Conservation (phyloP, 352 stramenopile genomes). For the Phytophthora constricta region DNA sequence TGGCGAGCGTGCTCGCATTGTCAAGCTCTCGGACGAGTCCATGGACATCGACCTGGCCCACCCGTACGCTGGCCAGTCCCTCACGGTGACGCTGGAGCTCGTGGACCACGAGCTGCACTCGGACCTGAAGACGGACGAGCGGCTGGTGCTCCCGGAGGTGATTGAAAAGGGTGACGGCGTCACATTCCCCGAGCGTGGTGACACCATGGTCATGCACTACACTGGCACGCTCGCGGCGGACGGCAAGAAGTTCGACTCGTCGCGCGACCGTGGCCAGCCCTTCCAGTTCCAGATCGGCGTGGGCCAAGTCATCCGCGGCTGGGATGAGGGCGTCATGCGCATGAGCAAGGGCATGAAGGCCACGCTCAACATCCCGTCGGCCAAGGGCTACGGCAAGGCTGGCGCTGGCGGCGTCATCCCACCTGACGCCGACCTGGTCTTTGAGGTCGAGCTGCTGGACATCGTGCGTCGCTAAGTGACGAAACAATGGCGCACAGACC, state of each 20-base stretch:
- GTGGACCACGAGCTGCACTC: conserved; percentile 62
- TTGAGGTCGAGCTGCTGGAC: conserved; percentile 94
- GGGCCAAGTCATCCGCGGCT: conserved; percentile 94
- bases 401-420: conserved; percentile 90
- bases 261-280: conserved; percentile 67
- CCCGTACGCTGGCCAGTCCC: conserved; percentile 78
- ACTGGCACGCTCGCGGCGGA: conserved; percentile 71
- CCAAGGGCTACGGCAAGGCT: conserved; percentile 92
- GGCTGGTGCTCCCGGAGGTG: conserved; percentile 77
- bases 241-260: conserved; percentile 82
- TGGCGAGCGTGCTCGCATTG: conserved; percentile 66
- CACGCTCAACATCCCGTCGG: conserved; percentile 89
- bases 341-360: conserved; percentile 96
- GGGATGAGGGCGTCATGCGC: conserved; percentile 94
- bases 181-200: conserved; percentile 69
- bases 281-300: conserved; percentile 86
- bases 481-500: background rate
- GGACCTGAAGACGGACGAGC: conserved; percentile 57
- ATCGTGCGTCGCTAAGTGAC: conserved; percentile 51
- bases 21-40: conserved; percentile 69
- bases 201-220: conserved; percentile 89
- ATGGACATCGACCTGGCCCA: conserved; percentile 83
- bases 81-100: conserved; percentile 75
- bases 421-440: conserved; percentile 93
- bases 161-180: conserved; percentile 65